These are phyloP conservation scores for Teratosphaeria pseudoeucalypti DNA, from an alignment of 2,329 filamentous ascomycete species.

Conservation along the genomic window DNA sequence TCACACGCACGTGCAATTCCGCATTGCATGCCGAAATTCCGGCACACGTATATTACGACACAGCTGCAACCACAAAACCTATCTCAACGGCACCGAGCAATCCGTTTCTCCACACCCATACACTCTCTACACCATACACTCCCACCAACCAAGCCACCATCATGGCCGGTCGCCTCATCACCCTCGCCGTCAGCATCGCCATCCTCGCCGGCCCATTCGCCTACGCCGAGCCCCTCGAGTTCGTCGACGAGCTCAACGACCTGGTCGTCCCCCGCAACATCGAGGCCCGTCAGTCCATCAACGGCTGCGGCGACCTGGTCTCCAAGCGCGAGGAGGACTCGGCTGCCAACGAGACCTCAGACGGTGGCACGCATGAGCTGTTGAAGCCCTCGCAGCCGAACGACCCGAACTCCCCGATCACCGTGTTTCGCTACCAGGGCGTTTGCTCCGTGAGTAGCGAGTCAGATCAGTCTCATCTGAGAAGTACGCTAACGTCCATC, in stretches of 20 bases:
- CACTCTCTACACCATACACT: not conserved
- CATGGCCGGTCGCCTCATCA: not conserved
- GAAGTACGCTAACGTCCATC: not conserved
- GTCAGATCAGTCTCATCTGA: not conserved
- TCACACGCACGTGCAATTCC: not conserved
- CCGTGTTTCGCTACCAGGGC: not conserved
- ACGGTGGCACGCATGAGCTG: not conserved
- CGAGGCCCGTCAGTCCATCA: not conserved
- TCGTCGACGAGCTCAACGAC: not conserved
- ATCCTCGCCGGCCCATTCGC: not conserved
- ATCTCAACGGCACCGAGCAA: not conserved
- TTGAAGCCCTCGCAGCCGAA: not conserved
- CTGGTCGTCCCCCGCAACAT: not conserved
- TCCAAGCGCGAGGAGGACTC: not conserved
- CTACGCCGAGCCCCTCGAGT: not conserved
- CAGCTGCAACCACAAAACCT: not conserved
- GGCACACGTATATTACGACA: not conserved
- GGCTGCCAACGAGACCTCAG: not conserved
- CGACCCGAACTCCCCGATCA: not conserved
- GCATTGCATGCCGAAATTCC: not conserved
- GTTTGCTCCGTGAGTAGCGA: not conserved
- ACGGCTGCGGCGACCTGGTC: not conserved
- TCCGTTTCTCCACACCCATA: not conserved
- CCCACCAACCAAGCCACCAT: not conserved
- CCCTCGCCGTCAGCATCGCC: not conserved